Conservation (phyloP, 129 eudicot genomes). For the Artemisia argyi region DNA sequence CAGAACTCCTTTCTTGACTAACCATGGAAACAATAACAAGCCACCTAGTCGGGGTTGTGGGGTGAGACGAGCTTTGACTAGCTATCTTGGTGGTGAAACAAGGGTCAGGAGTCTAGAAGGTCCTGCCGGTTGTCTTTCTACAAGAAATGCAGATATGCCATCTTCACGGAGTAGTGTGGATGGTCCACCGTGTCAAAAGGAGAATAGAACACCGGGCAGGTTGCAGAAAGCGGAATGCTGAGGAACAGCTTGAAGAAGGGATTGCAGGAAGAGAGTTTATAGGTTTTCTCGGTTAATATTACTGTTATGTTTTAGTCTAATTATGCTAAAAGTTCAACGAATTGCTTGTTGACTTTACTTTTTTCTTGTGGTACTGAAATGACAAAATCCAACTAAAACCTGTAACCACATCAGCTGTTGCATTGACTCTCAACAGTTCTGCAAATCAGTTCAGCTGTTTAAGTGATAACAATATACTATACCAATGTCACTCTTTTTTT, state of each 20-base stretch:
- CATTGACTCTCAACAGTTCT: no score
- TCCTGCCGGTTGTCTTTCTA: conserved; percentile 36
- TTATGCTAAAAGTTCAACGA: conserved; percentile 34
- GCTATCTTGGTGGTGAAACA: conserved; percentile 81
- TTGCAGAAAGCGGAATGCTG: conserved; percentile 27
- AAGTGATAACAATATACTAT: no score
- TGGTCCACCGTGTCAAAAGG: conserved; percentile 36
- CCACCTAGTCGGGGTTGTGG: conserved; percentile 75
- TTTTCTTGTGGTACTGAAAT: background rate
- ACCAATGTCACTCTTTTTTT: no score
- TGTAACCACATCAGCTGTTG: background rate
- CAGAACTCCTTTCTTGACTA: conserved; percentile 61
- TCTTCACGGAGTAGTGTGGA: conserved; percentile 33
- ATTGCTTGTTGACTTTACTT: conserved; percentile 10
- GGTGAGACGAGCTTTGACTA: conserved; percentile 74
- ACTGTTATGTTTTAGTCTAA: conserved; percentile 3
- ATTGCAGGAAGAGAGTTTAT: conserved; percentile 11
- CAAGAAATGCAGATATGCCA: conserved; percentile 35
- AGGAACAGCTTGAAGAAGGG: conserved; percentile 16
- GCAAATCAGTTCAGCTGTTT: no score
- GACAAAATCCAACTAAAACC: background rate
- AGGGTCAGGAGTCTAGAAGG: conserved; percentile 65
- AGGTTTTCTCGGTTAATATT: conserved; percentile 17
- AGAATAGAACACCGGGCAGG: conserved; percentile 39
- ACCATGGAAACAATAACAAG: conserved; percentile 44